Evolutionary conservation across 345 rosid genomes (phyloP).

Genomic region (Aquilaria malaccensis): DNA sequence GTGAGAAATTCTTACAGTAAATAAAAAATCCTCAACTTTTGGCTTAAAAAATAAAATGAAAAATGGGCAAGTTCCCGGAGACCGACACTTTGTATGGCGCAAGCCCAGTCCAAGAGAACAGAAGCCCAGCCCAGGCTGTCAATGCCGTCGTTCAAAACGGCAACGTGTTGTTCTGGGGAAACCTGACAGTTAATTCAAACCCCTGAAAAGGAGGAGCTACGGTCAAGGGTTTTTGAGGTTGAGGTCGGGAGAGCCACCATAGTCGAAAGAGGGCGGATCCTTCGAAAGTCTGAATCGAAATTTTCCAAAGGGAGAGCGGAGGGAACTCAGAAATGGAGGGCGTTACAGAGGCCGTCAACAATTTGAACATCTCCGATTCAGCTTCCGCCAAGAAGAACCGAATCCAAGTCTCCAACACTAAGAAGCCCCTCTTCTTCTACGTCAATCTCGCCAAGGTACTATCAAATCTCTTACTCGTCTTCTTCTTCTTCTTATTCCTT

Average conservation of each 20-base stretch:
- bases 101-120: neutral
- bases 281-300: no score
- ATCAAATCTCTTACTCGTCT: neutral
- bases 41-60: no score
- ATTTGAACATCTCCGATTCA: slow-evolving; percentile 27
- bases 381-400: slow-evolving; percentile 44
- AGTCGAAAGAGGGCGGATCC: neutral
- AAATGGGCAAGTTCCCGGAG: no score
- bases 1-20: no score
- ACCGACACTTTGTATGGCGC: neutral
- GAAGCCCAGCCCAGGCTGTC: no score
- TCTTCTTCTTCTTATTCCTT: no score
- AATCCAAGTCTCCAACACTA: slow-evolving; percentile 69
- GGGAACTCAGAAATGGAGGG: slow-evolving; percentile 18
- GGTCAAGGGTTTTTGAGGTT: slow-evolving; percentile 12
- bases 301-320: no score
- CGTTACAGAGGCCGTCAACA: slow-evolving; percentile 23
- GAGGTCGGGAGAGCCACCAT: neutral
- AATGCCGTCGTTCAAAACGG: neutral
- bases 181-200: neutral
- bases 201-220: neutral
- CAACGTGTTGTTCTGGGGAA: neutral
- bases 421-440: slow-evolving; percentile 66
- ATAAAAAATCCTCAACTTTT: no score
- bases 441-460: slow-evolving; percentile 73